Evolutionary conservation across 352 stramenopile genomes (phyloP).

Genomic region (Phytophthora chlamydospora): DNA sequence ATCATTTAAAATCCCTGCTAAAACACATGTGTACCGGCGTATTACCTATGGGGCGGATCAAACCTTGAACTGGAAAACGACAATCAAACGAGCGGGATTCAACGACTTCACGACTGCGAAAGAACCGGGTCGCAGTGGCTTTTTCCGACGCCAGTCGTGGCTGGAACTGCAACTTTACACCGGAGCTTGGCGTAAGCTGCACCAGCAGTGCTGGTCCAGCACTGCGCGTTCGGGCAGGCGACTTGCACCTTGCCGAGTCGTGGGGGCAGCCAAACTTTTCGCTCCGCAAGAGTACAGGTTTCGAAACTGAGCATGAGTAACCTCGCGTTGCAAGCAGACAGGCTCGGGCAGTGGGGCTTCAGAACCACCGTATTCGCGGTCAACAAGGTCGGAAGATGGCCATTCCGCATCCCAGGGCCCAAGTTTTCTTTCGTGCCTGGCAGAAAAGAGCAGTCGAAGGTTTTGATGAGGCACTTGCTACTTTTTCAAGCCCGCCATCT

Average conservation of each 20-base stretch:
- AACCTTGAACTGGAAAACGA: slow-evolving; percentile 14
- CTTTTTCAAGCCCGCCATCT: no score
- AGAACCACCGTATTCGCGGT: background rate
- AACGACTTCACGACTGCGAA: slow-evolving; percentile 17
- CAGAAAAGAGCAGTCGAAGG: slow-evolving; percentile 13
- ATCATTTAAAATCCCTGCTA: background rate
- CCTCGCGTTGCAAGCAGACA: slow-evolving; percentile 8
- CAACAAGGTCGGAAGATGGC: slow-evolving; percentile 36
- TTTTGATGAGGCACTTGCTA: slow-evolving; percentile 25
- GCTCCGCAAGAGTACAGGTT: background rate
- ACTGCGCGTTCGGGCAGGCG: slow-evolving; percentile 13
- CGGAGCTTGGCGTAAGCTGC: slow-evolving; percentile 1
- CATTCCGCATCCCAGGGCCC: slow-evolving; percentile 5
- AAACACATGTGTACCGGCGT: slow-evolving; percentile 17
- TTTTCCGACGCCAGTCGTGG: slow-evolving; percentile 27
- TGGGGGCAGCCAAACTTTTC: slow-evolving; percentile 5
- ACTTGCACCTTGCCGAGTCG: slow-evolving; percentile 26
- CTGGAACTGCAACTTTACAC: no score
- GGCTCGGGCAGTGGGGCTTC: slow-evolving; percentile 1
- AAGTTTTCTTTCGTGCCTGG: slow-evolving; percentile 20
- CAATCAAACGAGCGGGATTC: slow-evolving; percentile 31
- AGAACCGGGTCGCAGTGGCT: slow-evolving; percentile 20
- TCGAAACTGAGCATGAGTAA: slow-evolving; percentile 27
- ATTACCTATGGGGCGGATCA: slow-evolving; percentile 15
- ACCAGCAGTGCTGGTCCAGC: no score